A percentile compares a stretch with the other conserved stretches of the same genome.
These are phyloP conservation scores for Polytrichum formosum DNA, from an alignment of 225 moss, liverwort and hornwort species.

Conservation along the genomic window DNA sequence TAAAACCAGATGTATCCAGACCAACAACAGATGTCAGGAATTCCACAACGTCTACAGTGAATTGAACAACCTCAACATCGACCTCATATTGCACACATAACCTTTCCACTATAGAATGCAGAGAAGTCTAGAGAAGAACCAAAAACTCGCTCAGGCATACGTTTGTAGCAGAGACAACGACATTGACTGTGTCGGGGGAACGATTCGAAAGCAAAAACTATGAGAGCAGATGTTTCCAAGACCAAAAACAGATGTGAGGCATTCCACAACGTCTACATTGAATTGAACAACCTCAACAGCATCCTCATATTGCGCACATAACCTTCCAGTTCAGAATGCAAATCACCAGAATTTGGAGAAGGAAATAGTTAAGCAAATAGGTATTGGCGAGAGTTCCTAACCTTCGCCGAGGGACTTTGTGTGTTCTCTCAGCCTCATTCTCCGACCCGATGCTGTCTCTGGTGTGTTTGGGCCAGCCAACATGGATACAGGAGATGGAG, in stretches of 20 bases:
- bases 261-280: not conserved
- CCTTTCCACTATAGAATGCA: not conserved
- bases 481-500: slow-evolving; percentile 14
- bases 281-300: not conserved
- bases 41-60: not conserved
- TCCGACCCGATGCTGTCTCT: slow-evolving; percentile 15
- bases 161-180: no score
- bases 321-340: no score
- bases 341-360: no score
- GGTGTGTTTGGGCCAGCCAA: slow-evolving; percentile 22
- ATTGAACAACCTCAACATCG: not conserved
- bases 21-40: no score
- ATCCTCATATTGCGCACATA: not conserved
- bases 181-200: no score
- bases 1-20: no score
- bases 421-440: slow-evolving; percentile 1
- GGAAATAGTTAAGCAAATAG: no score
- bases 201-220: no score
- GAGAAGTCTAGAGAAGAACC: not conserved
- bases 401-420: slow-evolving; percentile 15
- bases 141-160: not conserved
- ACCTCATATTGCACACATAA: not conserved
- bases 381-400: slow-evolving; percentile 1
- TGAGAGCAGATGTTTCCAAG: slow-evolving; percentile 1
- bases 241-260: not conserved